Base-by-base conservation (phyloP, 164 flowering plant species). In the Taxillus chinensis region DNA sequence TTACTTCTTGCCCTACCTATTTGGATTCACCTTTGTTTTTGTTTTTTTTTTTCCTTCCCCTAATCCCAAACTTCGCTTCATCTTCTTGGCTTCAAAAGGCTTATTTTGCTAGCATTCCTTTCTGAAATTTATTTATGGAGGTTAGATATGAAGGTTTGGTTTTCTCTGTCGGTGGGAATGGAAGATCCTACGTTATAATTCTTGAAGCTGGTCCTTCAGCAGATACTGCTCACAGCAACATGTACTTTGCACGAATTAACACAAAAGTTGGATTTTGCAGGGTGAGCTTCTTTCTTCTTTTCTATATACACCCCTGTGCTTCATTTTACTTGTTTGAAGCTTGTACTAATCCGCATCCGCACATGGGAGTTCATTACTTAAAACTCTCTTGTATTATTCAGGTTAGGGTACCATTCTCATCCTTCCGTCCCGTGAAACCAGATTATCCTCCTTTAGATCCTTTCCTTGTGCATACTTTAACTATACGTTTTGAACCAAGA, bases 381-480 rank as follows among this genome's bases (percentile, higher is more conserved):
- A 48, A 7, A 11, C 12, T 48, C 12, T 48, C 12, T 43, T 43
- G 57, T 48, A 43, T 71, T 66, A 76, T 60, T 62, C 78, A 89
- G 98, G 92, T 86, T 39, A 82, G 96, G 73, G 79, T 92, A 62
- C 95, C 96, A 52, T 92, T 92, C 79, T 82, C 96, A 49, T 73
- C 89, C 48, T 92, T 92, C 72, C 86, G 96, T 37, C 85, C 98
- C 0, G 96, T 87, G 69, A 92, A 83, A 10, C 92, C 96, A 41
- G 96, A 84, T 67, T 97, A 93, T 80, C 98, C 98, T 42, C 96
- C 96, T 46, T 56, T 93, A 45, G 99, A 93, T 64, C 99, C 96
- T 40, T 93, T 93, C 70, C 95, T 93, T 70, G 92, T 89, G 54
- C 99, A 90, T 69, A 93, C 97, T 55, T 72, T 93, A 65, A 90